A percentile compares a stretch with the other conserved stretches of the same genome.
Conservation (phyloP, 2,329 filamentous ascomycete species). For the Sporothrix dimorphospora region DNA sequence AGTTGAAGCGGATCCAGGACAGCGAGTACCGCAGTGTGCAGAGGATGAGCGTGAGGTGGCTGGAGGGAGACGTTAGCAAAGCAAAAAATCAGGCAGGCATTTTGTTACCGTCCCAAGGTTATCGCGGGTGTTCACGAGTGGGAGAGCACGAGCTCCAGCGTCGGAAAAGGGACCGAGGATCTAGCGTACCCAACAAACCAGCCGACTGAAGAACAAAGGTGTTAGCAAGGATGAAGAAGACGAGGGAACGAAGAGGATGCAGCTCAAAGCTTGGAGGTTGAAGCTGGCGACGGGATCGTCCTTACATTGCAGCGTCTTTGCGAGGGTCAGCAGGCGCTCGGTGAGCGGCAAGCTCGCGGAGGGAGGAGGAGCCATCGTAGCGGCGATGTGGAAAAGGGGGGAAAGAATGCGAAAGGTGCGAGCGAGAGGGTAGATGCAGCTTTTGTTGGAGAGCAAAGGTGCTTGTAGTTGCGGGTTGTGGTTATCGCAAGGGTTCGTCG, state of each 20-base stretch:
- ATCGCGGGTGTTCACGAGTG: no score
- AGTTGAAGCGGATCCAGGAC: constrained; percentile 89
- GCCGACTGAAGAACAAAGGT: constrained; percentile 56
- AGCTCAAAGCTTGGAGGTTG: constrained; percentile 28
- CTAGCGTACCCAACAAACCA: constrained; percentile 77
- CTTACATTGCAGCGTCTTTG: constrained; percentile 89
- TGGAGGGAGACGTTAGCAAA: constrained; percentile 43
- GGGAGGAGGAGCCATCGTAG: constrained; percentile 72
- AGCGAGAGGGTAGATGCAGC: not conserved
- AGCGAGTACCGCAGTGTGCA: constrained; percentile 80
- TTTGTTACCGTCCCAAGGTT: not conserved
- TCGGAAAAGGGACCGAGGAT: constrained; percentile 23
- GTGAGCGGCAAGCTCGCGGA: constrained; percentile 68
- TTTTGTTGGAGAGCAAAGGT: not conserved
- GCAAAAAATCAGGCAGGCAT: not conserved
- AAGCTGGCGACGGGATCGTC: constrained; percentile 39
- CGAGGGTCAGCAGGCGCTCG: constrained; percentile 76
- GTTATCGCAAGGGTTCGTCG: not conserved
- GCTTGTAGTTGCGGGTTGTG: not conserved
- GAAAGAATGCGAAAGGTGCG: not conserved
- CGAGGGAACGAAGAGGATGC: constrained; percentile 33
- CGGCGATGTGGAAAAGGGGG: not conserved
- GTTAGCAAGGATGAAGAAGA: constrained; percentile 32
- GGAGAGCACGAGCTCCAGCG: not conserved
- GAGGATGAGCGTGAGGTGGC: constrained; percentile 84